Conservation (phyloP, 495 filamentous ascomycete species). For the Aspergillus hancockii region DNA sequence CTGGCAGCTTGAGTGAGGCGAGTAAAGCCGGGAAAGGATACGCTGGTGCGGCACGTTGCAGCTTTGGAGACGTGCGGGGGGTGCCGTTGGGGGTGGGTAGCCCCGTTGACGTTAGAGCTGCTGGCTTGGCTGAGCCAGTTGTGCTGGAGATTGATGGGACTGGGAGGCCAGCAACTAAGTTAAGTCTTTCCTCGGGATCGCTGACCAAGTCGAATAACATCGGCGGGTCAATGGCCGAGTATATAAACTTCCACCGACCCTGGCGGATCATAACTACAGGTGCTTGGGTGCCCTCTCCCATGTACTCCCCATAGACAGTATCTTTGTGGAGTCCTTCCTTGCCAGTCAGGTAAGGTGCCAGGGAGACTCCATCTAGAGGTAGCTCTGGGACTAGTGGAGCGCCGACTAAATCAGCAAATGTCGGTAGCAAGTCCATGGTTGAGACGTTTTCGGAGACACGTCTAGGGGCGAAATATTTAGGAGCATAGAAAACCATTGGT, state of each 20-base stretch:
- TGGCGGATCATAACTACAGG: slow-evolving; percentile 87
- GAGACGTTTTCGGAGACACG: slow-evolving; percentile 78
- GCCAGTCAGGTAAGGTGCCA: slow-evolving; percentile 70
- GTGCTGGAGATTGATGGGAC: too few relatives aligned
- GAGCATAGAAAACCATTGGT: slow-evolving; percentile 75
- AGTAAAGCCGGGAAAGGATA: too few relatives aligned
- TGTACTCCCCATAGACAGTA: slow-evolving; percentile 84
- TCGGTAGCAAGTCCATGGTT: slow-evolving; percentile 82
- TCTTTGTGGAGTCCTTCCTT: slow-evolving; percentile 56
- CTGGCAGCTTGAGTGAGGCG: slow-evolving; percentile 30
- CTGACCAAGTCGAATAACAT: slow-evolving; percentile 73
- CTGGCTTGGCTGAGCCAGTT: too few relatives aligned
- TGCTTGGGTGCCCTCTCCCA: slow-evolving; percentile 81
- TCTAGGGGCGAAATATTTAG: slow-evolving; percentile 63
- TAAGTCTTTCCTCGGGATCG: slow-evolving; percentile 74
- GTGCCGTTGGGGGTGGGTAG: too few relatives aligned
- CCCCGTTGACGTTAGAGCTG: too few relatives aligned
- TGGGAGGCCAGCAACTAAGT: slow-evolving; percentile 56
- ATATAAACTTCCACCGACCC: slow-evolving; percentile 80
- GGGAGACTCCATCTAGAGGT: slow-evolving; percentile 75
- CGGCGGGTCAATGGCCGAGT: slow-evolving; percentile 74
- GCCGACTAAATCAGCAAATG: slow-evolving; percentile 74
- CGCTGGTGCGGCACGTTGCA: too few relatives aligned
- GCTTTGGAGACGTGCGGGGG: too few relatives aligned
- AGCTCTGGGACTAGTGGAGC: slow-evolving; percentile 59